Conservation (phyloP, 352 stramenopile species). For the Thalassiosira pacifica region DNA sequence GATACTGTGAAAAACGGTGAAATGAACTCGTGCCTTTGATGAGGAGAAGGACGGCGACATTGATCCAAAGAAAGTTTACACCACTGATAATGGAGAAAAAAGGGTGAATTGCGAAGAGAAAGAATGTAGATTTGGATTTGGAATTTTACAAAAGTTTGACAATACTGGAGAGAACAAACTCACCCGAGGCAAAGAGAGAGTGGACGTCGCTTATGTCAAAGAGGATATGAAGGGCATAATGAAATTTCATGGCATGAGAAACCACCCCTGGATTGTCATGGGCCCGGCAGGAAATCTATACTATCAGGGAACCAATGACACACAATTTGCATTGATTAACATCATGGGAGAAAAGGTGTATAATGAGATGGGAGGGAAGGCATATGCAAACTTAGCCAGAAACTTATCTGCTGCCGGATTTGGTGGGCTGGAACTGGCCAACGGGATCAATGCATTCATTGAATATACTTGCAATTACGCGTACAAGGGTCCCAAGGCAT, state of each 20-base stretch:
- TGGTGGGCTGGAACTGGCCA: background rate
- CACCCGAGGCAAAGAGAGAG: background rate
- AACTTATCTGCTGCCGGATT: background rate
- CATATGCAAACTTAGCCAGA: background rate
- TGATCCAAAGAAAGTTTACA: background rate
- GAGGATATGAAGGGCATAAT: background rate
- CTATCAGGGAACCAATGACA: background rate
- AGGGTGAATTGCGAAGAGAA: background rate
- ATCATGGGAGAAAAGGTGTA: background rate
- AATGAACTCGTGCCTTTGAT: background rate
- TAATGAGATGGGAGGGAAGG: background rate
- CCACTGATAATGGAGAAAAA: background rate
- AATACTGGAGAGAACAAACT: background rate
- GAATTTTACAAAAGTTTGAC: background rate
- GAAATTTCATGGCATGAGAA: background rate
- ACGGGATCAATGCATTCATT: background rate
- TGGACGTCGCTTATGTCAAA: background rate
- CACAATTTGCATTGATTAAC: background rate
- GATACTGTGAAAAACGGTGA: background rate
- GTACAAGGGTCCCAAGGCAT: background rate
- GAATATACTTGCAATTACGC: background rate
- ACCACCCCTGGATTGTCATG: background rate
- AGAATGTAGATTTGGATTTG: conserved; percentile 23
- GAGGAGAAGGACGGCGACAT: background rate
- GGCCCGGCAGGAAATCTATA: background rate